Conservation (phyloP, 2,329 filamentous ascomycete species). For the Claviceps humidiphila region DNA sequence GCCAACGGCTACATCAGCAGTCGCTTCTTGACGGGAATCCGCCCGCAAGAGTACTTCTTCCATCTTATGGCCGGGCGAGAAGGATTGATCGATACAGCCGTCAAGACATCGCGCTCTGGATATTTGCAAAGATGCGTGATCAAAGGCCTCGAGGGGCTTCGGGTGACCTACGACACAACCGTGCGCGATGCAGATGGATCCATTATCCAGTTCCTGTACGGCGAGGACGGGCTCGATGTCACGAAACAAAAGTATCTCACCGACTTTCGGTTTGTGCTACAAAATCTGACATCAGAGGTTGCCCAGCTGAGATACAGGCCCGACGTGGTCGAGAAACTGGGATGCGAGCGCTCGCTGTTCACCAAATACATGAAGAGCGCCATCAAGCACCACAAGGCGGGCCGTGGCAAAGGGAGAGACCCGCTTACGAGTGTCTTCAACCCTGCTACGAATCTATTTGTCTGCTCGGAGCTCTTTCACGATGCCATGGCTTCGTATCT, state of each 20-base stretch:
- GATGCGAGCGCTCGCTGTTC: slow-evolving; percentile 43
- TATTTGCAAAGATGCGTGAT: slow-evolving; percentile 95
- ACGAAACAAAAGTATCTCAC: slow-evolving; percentile 85
- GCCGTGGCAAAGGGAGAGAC: slow-evolving; percentile 49
- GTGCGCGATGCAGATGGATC: slow-evolving; percentile 90
- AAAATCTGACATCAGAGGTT: slow-evolving; percentile 72
- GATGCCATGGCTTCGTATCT: slow-evolving; percentile 60
- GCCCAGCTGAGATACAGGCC: slow-evolving; percentile 58
- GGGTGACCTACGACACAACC: slow-evolving; percentile 84
- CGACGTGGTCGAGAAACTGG: slow-evolving; percentile 30
- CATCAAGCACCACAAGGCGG: slow-evolving; percentile 54
- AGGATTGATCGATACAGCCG: slow-evolving; percentile 95
- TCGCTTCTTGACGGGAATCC: slow-evolving; percentile 94
- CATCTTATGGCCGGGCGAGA: slow-evolving; percentile 99
- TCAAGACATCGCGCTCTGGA: slow-evolving; percentile 94
- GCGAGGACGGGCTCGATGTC: slow-evolving; percentile 89
- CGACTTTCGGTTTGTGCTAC: slow-evolving; percentile 79
- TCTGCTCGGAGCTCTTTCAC: slow-evolving; percentile 80
- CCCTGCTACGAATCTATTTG: slow-evolving; percentile 67
- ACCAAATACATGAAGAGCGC: slow-evolving; percentile 73
- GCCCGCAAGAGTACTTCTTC: slow-evolving; percentile 97
- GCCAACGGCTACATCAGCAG: slow-evolving; percentile 91
- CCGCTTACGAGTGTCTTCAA: slow-evolving; percentile 62
- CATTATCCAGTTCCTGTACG: slow-evolving; percentile 89
- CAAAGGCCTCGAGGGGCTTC: slow-evolving; percentile 94